These are phyloP conservation scores for Tolypocladium endophyticum DNA, from an alignment of 2,329 filamentous ascomycete genomes.

Conservation along the genomic window DNA sequence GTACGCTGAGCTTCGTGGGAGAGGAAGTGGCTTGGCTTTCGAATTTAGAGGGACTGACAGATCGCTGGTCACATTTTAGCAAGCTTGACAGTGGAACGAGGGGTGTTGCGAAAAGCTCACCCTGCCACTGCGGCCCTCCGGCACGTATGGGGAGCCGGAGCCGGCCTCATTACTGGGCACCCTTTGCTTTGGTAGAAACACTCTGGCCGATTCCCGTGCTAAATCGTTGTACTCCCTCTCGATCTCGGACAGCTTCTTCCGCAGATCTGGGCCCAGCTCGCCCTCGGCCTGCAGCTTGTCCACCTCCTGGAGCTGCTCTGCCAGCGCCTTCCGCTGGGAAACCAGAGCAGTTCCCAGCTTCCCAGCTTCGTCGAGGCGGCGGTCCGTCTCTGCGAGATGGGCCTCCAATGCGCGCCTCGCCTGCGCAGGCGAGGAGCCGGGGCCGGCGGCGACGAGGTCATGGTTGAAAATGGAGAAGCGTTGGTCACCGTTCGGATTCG, in stretches of 20 bases:
- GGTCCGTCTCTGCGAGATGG: conserved; percentile 85
- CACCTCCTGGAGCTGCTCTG: conserved; percentile 73
- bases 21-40: conserved; percentile 76
- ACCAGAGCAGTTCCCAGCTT: conserved; percentile 81
- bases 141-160: conserved; percentile 40
- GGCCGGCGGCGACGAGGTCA: conserved; percentile 66
- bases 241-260: conserved; percentile 71
- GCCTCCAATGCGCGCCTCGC: conserved; percentile 83
- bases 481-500: conserved; percentile 39
- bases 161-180: conserved; percentile 58
- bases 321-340: conserved; percentile 74
- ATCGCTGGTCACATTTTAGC: conserved; percentile 37
- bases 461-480: conserved; percentile 78
- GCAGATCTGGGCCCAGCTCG: conserved; percentile 74
- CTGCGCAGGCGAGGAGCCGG: conserved; percentile 70
- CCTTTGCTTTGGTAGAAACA: conserved; percentile 77
- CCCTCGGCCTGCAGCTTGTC: conserved; percentile 65
- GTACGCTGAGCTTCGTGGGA: conserved; percentile 79
- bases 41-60: conserved; percentile 66
- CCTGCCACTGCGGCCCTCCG: conserved; percentile 40
- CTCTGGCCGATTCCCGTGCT: conserved; percentile 77
- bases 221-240: conserved; percentile 95
- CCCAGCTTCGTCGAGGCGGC: conserved; percentile 82
- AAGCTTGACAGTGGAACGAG: not conserved
- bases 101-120: conserved; percentile 26